phyloP scores from a whole-genome alignment of 164 flowering plant species.

The Aristolochia contorta region DNA sequence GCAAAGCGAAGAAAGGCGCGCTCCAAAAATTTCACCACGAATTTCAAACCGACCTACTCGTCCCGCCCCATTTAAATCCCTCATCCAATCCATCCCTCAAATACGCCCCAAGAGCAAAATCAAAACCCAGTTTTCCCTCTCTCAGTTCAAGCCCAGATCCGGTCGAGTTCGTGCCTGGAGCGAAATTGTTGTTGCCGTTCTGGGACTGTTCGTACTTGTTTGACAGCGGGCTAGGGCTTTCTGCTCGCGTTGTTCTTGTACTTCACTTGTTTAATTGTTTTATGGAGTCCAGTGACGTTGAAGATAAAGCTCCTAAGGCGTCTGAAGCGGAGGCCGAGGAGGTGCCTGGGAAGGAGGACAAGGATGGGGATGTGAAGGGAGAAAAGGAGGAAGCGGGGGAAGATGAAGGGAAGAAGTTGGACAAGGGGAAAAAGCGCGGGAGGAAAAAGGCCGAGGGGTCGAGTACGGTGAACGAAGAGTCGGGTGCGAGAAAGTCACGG shows the following conservation, averaged over 20 bases:
- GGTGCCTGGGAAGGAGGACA: slow-evolving; percentile 7
- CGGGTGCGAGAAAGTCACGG: slow-evolving; percentile 2
- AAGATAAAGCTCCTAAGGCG: slow-evolving; percentile 11
- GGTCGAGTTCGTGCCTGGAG: too few relatives aligned
- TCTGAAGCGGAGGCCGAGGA: slow-evolving; percentile 13
- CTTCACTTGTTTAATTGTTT: neutral
- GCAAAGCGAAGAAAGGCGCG: neutral
- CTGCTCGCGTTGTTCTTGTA: too few relatives aligned
- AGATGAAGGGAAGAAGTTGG: slow-evolving; percentile 8
- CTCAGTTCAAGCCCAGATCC: too few relatives aligned
- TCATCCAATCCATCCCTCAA: too few relatives aligned
- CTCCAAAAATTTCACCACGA: slow-evolving; percentile 6
- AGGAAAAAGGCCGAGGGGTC: slow-evolving; percentile 1
- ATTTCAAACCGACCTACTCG: slow-evolving; percentile 9
- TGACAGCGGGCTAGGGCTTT: too few relatives aligned
- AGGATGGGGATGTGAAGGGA: slow-evolving; percentile 5
- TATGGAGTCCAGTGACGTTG: slow-evolving; percentile 19
- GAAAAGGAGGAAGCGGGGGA: slow-evolving; percentile 17
- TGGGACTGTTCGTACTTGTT: too few relatives aligned
- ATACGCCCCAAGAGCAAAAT: too few relatives aligned
- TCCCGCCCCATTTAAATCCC: slow-evolving; percentile 4
- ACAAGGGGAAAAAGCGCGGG: slow-evolving; percentile 3
- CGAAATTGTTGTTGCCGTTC: too few relatives aligned
- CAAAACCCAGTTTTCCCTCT: too few relatives aligned
- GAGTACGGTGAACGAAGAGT: slow-evolving; percentile 3